Evolutionary conservation across 768 basidiomycete species (phyloP).

Genomic region (Boletellus emodensis): DNA sequence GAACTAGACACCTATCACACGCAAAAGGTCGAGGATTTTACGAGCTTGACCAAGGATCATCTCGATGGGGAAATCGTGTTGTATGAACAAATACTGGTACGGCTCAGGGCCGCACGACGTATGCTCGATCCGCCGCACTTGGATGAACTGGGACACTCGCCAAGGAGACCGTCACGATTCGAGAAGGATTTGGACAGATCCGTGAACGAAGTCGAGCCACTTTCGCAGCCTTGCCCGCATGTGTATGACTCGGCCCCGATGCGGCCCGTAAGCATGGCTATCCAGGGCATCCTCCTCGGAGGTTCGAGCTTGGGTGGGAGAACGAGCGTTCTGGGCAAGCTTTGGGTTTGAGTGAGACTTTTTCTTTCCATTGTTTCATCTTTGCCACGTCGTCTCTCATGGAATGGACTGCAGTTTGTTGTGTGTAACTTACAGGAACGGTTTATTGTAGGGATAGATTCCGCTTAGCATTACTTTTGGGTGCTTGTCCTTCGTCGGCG

Average conservation of each 20-base stretch:
- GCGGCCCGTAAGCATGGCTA: constrained; percentile 69
- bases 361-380: neutral
- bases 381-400: neutral
- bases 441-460: neutral
- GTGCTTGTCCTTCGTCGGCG: too few species aligned
- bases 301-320: constrained; percentile 31
- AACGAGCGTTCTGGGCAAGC: constrained; percentile 57
- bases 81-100: constrained; percentile 65
- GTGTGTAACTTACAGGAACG: neutral
- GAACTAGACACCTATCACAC: constrained; percentile 79
- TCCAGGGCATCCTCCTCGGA: constrained; percentile 62
- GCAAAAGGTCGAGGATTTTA: constrained; percentile 71
- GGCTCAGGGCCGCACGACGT: constrained; percentile 54
- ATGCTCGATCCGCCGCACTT: constrained; percentile 49
- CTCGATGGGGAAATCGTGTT: constrained; percentile 75
- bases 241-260: constrained; percentile 74
- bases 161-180: constrained; percentile 68
- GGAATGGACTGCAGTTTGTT: neutral
- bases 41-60: constrained; percentile 54
- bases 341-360: constrained; percentile 40
- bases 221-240: constrained; percentile 77
- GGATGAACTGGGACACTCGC: constrained; percentile 42
- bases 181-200: constrained; percentile 68
- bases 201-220: constrained; percentile 37
- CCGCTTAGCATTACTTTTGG: neutral